Evolutionary conservation across 306 rosid species (phyloP).

Genomic region (Trichosanthes truncata): DNA sequence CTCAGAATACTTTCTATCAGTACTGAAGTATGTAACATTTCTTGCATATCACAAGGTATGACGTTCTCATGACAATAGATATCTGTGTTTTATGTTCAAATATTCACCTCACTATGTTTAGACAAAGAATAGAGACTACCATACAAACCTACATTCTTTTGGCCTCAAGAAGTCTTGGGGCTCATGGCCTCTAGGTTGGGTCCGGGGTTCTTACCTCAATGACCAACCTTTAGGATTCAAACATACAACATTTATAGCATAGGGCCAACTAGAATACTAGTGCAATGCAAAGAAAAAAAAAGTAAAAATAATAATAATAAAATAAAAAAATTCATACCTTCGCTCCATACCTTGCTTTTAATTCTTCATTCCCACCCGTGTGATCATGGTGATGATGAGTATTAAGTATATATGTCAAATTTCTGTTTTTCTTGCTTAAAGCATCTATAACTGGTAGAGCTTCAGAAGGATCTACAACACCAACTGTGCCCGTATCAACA

Average conservation of each 20-base stretch:
- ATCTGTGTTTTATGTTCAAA: not conserved
- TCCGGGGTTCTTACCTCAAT: not conserved
- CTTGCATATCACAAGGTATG: not conserved
- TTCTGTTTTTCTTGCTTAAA: constrained; percentile 61
- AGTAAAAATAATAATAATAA: not conserved
- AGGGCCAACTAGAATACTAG: not conserved
- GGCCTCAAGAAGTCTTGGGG: not conserved
- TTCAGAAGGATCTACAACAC: constrained; percentile 97
- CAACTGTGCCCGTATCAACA: constrained; percentile 89
- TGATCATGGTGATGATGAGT: constrained; percentile 93
- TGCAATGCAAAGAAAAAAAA: not conserved
- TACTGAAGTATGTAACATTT: not conserved
- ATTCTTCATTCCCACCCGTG: constrained; percentile 82
- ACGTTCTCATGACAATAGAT: not conserved
- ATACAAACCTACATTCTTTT: not conserved
- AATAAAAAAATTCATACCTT: constrained; percentile 37
- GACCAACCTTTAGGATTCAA: not conserved
- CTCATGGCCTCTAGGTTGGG: not conserved
- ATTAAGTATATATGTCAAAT: constrained; percentile 85
- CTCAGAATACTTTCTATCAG: not conserved
- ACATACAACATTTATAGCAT: not conserved
- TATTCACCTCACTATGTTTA: not conserved
- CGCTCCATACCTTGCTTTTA: constrained; percentile 89
- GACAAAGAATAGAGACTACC: not conserved
- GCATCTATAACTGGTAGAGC: constrained; percentile 75